phyloP scores from a whole-genome alignment of 371 early-diverging fungal species.

The Apophysomyces elegans region DNA sequence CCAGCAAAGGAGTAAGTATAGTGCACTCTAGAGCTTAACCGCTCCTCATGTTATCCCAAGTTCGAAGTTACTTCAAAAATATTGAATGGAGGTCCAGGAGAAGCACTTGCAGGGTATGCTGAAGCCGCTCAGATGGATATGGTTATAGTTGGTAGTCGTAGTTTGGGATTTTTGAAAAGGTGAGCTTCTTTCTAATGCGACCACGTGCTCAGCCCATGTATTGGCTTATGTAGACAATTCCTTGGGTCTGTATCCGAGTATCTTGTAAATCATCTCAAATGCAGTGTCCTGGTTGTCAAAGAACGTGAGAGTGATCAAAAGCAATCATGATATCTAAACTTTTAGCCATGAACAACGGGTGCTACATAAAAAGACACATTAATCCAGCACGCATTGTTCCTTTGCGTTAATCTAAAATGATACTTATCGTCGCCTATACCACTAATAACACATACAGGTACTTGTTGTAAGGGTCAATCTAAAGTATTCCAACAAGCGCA shows the following conservation, averaged over 20 bases:
- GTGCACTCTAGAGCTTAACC: background rate
- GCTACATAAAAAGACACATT: background rate
- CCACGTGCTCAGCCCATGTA: too few species aligned
- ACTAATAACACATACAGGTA: too few species aligned
- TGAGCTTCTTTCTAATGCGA: background rate
- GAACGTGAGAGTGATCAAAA: background rate
- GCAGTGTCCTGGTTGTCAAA: conserved; percentile 29
- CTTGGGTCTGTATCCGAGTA: conserved; percentile 39
- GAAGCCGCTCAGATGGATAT: conserved; percentile 26
- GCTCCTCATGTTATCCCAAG: conserved; percentile 11
- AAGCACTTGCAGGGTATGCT: conserved; percentile 32
- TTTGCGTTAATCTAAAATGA: background rate
- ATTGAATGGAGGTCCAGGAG: conserved; percentile 33
- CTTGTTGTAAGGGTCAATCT: too few species aligned
- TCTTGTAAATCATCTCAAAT: conserved; percentile 28
- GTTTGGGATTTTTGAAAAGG: conserved; percentile 36
- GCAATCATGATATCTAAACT: background rate
- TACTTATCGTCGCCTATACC: too few species aligned
- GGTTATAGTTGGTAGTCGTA: conserved; percentile 35
- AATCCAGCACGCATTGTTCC: background rate
- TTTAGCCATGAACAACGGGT: background rate
- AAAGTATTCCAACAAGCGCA: too few species aligned
- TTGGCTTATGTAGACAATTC: conserved; percentile 20
- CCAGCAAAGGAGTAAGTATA: conserved; percentile 31
- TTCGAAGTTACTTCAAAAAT: conserved; percentile 20